Evolutionary conservation across 2,329 filamentous ascomycete species (phyloP), one percentile per base, ranked within the genome.

Genomic region (Calonectria pteridis): DNA sequence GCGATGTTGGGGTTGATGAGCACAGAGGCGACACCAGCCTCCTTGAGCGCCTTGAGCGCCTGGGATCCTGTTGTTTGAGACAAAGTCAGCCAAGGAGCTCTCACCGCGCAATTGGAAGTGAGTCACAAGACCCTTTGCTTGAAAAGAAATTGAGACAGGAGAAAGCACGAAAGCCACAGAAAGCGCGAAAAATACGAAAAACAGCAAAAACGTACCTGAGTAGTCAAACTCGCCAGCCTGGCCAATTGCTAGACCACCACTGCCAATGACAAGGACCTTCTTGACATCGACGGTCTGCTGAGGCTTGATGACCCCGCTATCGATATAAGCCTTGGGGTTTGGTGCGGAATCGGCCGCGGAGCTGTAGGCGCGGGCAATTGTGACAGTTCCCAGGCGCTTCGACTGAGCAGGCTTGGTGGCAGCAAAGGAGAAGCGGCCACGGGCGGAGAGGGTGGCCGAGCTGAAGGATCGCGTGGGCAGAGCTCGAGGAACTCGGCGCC

Each of bases 171-270:
- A 28, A 50, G 59, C 70, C 43, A 46, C 26, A 6, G 14, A 35
- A 65, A 9, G 51, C 31, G 89, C 93, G 78, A 89, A 40, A 40
- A 16, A 18, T 18, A 18, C 35, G 3, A 6, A 40, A 40, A 40
- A 16, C 1, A 6, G 13, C 3, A 40, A 46, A 46, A n/a, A 46
- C 43, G n/a, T n/a, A 98, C 95, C 96, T 85, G 97, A 98, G 86
- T 98, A 98, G 87, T 98, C 96, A 82, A 98, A 98, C 88, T 98
- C 96, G 88, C 96, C 96, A 77, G 96, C 96, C 87, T 98, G 96
- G 77, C 96, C 96, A 91, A 98, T 98, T 84, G 95, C 95, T 80
- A 98, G 90, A 86, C 96, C 96, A 88, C 96, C 96, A 87, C 93
- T 96, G 73, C 96, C 96, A 88, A 98, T 98, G 80, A 98, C 96